A percentile compares a stretch with the other conserved stretches of the same genome.
phyloP scores from a whole-genome alignment of 2,329 filamentous ascomycete species.

The Trichoderma gracile region DNA sequence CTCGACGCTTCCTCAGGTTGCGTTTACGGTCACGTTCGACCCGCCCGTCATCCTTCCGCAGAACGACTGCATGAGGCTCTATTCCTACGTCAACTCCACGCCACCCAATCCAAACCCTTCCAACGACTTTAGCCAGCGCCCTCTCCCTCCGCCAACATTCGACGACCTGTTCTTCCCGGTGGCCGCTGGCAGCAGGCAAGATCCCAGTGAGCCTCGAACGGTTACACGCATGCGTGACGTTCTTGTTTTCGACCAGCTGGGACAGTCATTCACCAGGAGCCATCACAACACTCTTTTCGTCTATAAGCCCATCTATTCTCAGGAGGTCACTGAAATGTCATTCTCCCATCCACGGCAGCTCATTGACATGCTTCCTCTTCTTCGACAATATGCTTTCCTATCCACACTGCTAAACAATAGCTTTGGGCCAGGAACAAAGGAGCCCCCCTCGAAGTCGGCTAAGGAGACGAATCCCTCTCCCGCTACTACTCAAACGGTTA shows the following conservation, averaged over 20 bases:
- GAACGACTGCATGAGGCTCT: conserved; percentile 62
- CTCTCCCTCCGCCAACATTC: conserved; percentile 48
- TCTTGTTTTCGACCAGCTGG: conserved; percentile 42
- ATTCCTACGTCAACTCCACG: conserved; percentile 55
- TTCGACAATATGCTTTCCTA: conserved; percentile 75
- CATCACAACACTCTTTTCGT: conserved; percentile 66
- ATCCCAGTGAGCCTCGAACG: conserved; percentile 59
- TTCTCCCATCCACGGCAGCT: conserved; percentile 80
- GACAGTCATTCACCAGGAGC: conserved; percentile 36
- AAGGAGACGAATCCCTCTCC: not conserved
- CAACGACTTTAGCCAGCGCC: conserved; percentile 37
- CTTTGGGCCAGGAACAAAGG: conserved; percentile 48
- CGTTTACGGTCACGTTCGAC: conserved; percentile 73
- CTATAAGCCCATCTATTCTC: conserved; percentile 71
- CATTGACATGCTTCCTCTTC: conserved; percentile 68
- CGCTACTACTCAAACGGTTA: conserved; percentile 33
- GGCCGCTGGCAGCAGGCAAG: conserved; percentile 49
- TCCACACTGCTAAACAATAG: conserved; percentile 63
- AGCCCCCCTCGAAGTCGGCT: conserved; percentile 13
- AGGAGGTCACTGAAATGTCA: conserved; percentile 65
- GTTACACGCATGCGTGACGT: conserved; percentile 54
- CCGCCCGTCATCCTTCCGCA: conserved; percentile 72
- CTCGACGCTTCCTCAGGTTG: conserved; percentile 63
- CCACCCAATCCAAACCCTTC: conserved; percentile 41
- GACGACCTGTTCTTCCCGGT: conserved; percentile 61